Evolutionary conservation across 176 grass and related monocot species (phyloP).

Genomic region (Oryza brachyantha): DNA sequence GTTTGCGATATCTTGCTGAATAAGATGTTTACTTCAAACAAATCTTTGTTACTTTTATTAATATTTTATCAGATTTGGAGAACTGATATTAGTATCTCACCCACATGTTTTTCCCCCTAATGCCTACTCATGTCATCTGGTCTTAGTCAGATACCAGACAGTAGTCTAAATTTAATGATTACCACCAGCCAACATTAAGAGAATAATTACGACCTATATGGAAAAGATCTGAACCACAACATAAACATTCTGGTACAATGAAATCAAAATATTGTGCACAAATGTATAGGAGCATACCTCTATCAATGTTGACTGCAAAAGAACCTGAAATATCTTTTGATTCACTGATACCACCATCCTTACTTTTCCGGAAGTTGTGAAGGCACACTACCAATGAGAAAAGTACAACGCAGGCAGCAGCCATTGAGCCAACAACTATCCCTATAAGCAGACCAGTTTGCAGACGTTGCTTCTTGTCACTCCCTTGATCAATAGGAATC

Average conservation of each 20-base stretch:
- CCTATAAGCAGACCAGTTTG: conserved; percentile 56
- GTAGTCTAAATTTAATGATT: neutral
- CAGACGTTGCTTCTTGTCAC: conserved; percentile 60
- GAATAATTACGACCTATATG: neutral
- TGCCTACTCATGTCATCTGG: neutral
- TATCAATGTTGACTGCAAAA: conserved; percentile 44
- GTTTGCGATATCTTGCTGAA: neutral
- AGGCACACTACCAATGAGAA: conserved; percentile 56
- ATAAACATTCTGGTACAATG: neutral
- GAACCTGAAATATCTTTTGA: conserved; percentile 46
- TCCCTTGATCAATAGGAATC: conserved; percentile 27
- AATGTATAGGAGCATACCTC: conserved; percentile 56
- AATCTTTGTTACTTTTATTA: neutral
- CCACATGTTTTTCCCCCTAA: neutral
- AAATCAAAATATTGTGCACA: neutral
- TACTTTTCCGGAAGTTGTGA: conserved; percentile 41
- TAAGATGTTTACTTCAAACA: neutral
- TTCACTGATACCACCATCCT: conserved; percentile 46
- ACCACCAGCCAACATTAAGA: neutral
- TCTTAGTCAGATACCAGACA: neutral
- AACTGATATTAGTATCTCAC: neutral
- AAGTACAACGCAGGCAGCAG: conserved; percentile 56
- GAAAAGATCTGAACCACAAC: neutral
- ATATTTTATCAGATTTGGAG: neutral
- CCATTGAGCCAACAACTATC: conserved; percentile 59